Conservation (phyloP, 1,284 basidiomycete genomes). For the Sphagnurus paluster region DNA sequence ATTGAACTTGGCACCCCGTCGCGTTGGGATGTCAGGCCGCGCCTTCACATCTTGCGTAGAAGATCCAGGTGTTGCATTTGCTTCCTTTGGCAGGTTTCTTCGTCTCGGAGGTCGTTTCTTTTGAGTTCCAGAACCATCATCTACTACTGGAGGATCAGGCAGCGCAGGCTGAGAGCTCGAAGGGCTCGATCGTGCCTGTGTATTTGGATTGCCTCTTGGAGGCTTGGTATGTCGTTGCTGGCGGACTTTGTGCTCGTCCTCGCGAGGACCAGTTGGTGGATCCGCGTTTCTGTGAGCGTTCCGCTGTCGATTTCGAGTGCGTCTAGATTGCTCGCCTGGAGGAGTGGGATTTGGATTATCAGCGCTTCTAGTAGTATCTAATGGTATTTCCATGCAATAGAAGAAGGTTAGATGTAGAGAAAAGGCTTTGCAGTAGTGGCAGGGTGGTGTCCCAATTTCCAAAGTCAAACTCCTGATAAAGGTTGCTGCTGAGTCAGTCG, state of each 20-base stretch:
- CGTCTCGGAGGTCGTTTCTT: slow-evolving; percentile 6
- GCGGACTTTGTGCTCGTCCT: slow-evolving; percentile 4
- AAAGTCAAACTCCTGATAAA: too few relatives aligned
- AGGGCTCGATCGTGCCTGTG: slow-evolving; percentile 9
- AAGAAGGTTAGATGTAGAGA: background rate
- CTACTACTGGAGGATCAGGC: background rate
- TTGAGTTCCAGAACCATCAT: background rate
- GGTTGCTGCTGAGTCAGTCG: too few relatives aligned
- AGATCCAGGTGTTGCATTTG: background rate
- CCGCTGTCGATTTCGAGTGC: slow-evolving; percentile 11
- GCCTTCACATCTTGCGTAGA: background rate
- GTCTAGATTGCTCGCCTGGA: slow-evolving; percentile 2
- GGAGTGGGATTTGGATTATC: slow-evolving; percentile 6
- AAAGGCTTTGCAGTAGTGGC: background rate
- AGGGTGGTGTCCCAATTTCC: too few relatives aligned
- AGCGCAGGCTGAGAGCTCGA: slow-evolving; percentile 3
- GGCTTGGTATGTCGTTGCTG: slow-evolving; percentile 7
- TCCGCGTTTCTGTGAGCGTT: slow-evolving; percentile 6
- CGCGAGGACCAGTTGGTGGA: slow-evolving; percentile 6
- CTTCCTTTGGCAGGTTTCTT: slow-evolving; percentile 3
- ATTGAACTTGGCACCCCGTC: background rate
- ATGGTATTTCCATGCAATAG: slow-evolving; percentile 11
- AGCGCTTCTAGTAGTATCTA: slow-evolving; percentile 10
- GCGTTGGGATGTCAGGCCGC: background rate
- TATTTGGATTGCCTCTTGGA: slow-evolving; percentile 5